Base-by-base conservation (phyloP, 306 rosid genomes). In the Cucurbita argyrosperma region DNA sequence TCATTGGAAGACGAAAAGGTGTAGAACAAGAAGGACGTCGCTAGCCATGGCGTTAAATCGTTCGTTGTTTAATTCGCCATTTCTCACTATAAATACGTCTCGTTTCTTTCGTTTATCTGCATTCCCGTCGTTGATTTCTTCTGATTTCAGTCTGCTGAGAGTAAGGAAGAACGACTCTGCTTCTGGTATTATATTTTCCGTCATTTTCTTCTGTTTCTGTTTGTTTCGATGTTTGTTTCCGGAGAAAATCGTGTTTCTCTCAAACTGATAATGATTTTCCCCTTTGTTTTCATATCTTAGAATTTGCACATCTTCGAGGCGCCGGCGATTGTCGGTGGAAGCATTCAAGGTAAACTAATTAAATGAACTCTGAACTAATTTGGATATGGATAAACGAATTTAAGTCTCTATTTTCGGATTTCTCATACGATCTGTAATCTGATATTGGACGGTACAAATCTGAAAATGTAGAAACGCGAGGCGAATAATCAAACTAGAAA, bases 81-180 rank as follows among this genome's bases (percentile, higher is more conserved):
- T 80, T 72, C 51, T 69, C 10, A 76, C 81, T 90, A 93, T 93
- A 90, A 93, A 93, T 87, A 87, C 85, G 49, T 49, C 56, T 6
- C 46, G 67, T 13, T 52, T 39, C 63, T 4, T 65, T 50, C 81
- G 12, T 40, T 58, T 46, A 1, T 40, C 60, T 70, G 49, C 80
- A 57, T 70, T 79, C 11, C 46, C 74, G 38, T 79, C 80, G 8
- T 76, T 58, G 40, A 35, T 72, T 55, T 16, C 67, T 18, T 61
- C 21, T 67, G 56, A 68, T 40, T 7, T 39, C 11, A 8, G 6
- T 58, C 40, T 40, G 8, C 0, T 35, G 8, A 47, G 72, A 49
- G 10, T 40, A 16, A 19, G 7, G 4, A 49, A 76, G 15, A 68
- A 52, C 0, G 30, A 54, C 71, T 68, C 75, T 1, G 45, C 37